A percentile compares a stretch with the other conserved stretches of the same genome.
Conservation (phyloP, 371 early-diverging fungal species). For the Mortierella sp. region DNA sequence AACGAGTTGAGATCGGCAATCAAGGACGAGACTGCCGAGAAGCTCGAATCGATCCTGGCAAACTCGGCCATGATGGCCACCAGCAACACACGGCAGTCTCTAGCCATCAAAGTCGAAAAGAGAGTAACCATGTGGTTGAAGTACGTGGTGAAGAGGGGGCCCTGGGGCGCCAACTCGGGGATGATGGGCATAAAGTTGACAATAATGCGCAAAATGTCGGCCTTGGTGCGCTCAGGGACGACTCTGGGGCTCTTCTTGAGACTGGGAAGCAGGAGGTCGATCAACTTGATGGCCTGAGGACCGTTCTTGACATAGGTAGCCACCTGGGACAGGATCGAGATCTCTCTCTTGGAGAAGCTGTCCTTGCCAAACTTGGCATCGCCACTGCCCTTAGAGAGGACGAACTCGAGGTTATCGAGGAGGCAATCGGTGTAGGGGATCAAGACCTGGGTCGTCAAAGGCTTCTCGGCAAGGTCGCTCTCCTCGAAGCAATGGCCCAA, state of each 20-base stretch:
- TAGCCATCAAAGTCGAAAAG: conserved; percentile 68
- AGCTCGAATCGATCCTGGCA: conserved; percentile 69
- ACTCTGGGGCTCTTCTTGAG: conserved; percentile 76
- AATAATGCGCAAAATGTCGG: conserved; percentile 86
- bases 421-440: conserved; percentile 74
- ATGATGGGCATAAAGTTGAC: conserved; percentile 72
- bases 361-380: conserved; percentile 68
- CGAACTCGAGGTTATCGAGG: conserved; percentile 72
- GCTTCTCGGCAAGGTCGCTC: conserved; percentile 47
- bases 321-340: conserved; percentile 83
- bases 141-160: conserved; percentile 66
- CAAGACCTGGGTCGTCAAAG: conserved; percentile 67
- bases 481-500: conserved; percentile 64
- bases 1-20: conserved; percentile 84
- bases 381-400: conserved; percentile 66
- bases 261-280: conserved; percentile 88
- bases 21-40: conserved; percentile 67
- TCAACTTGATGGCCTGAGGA: conserved; percentile 73
- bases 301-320: conserved; percentile 80
- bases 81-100: conserved; percentile 73
- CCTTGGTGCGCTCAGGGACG: conserved; percentile 87
- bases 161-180: conserved; percentile 63
- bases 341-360: conserved; percentile 77
- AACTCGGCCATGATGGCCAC: conserved; percentile 74
- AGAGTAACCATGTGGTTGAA: conserved; percentile 70